Evolutionary conservation across 2,329 filamentous ascomycete genomes (phyloP), one percentile per base, ranked within the genome.

Genomic region (Onygena corvina): DNA sequence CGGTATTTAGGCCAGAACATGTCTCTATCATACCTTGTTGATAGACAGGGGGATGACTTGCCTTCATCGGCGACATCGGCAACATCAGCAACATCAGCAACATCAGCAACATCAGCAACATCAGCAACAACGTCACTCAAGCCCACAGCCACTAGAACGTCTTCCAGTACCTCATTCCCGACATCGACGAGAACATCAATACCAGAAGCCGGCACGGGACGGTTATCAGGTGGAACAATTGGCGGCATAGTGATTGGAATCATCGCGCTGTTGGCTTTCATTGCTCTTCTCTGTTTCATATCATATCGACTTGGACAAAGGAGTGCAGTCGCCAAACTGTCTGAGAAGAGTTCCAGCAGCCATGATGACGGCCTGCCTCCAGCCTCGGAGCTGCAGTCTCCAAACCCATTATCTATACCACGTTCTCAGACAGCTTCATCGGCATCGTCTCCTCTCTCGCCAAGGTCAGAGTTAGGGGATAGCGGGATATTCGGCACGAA

Each of bases 11-110:
- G 38, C 23, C 50, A 52, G 20, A 6, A 38, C 21, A 18, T 35
- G 18, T 48, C 47, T 27, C 42, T 25, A 36, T 21, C 31, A 16
- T 52, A 36, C 42, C 11, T 40, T 8, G 47, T 52, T 11, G 34
- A 50, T 25, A 47, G 23, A 12, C 7, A 49, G 9, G 50, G 47
- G 14, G 47, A 33, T 6, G 48, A 50, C n/a, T 21, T 40, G 16
- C 23, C 20, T 5, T 29, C 33, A 16, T 29, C 47, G 7, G 27
- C 35, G 18, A 14, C 33, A 27, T 8, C 21, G 9, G 21, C 25
- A 46, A 46, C 9, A 6, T 9, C 11, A 27, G 12, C 42, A 20
- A 46, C 35, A 8, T 46, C 42, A 27, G 21, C 16, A n/a, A n/a
- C n/a, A n/a, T n/a, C n/a, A n/a, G n/a, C n/a, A n/a, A n/a, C n/a